phyloP scores from a whole-genome alignment of 768 basidiomycete genomes.

The Trametes cinnabarina region DNA sequence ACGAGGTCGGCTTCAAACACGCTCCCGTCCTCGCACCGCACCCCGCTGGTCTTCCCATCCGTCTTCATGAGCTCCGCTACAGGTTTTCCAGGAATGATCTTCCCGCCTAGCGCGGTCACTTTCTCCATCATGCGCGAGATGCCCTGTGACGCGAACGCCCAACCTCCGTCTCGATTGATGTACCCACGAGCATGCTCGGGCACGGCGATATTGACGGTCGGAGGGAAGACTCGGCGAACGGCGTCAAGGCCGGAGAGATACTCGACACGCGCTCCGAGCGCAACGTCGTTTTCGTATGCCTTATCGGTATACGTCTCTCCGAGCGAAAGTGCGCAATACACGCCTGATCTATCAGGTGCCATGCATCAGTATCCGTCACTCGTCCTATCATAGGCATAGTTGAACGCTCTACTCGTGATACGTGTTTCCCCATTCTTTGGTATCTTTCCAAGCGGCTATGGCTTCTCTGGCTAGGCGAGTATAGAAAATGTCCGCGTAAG shows the following conservation, averaged over 20 bases:
- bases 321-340: slow-evolving; percentile 51
- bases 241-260: slow-evolving; percentile 37
- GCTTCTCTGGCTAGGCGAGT: slow-evolving; percentile 72
- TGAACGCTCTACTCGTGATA: slow-evolving; percentile 74
- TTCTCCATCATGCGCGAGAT: slow-evolving; percentile 51
- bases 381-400: background rate
- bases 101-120: slow-evolving; percentile 60
- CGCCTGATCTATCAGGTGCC: slow-evolving; percentile 54
- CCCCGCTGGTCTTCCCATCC: slow-evolving; percentile 49
- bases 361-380: background rate
- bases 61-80: slow-evolving; percentile 49
- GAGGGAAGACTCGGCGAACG: slow-evolving; percentile 50
- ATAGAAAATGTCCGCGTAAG: slow-evolving; percentile 70
- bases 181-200: slow-evolving; percentile 52
- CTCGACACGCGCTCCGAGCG: slow-evolving; percentile 51
- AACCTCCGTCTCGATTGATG: slow-evolving; percentile 76
- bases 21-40: slow-evolving; percentile 58
- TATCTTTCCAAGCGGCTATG: slow-evolving; percentile 67
- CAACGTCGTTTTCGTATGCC: slow-evolving; percentile 62
- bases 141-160: slow-evolving; percentile 78
- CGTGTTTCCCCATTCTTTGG: slow-evolving; percentile 62
- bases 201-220: slow-evolving; percentile 34
- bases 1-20: slow-evolving; percentile 56
- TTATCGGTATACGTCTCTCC: slow-evolving; percentile 45
- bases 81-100: slow-evolving; percentile 53